Percentiles rank a stretch among this genome's conserved stretches.
These are phyloP conservation scores for Lecanicillium sp. DNA, from an alignment of 2,329 filamentous ascomycete genomes.

Conservation along the genomic window DNA sequence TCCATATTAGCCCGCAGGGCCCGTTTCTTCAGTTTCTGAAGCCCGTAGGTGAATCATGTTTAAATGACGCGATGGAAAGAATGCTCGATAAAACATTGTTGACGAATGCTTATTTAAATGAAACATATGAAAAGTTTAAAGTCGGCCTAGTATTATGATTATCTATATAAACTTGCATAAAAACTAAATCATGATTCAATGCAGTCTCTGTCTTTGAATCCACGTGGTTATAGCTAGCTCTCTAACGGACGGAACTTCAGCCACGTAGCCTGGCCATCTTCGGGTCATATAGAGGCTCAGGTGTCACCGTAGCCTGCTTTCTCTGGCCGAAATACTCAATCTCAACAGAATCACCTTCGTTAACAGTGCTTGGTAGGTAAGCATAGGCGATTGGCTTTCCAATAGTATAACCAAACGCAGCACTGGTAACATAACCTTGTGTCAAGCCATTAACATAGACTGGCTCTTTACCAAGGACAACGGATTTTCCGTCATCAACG, in stretches of 20 bases:
- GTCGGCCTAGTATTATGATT: no score
- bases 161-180: no score
- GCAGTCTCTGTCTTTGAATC: no score
- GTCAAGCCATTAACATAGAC: conserved; percentile 40
- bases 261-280: conserved; percentile 9
- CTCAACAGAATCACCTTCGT: conserved; percentile 42
- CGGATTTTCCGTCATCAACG: conserved; percentile 45
- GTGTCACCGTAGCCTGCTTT: conserved; percentile 43
- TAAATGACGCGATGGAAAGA: no score
- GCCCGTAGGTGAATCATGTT: no score
- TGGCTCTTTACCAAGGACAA: conserved; percentile 55
- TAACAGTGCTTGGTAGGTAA: conserved; percentile 40
- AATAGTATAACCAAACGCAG: conserved; percentile 52
- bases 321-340: conserved; percentile 53
- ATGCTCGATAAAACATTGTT: no score
- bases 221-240: no score
- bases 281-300: conserved; percentile 35
- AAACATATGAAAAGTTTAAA: no score
- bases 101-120: no score
- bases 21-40: no score
- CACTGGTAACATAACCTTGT: conserved; percentile 50
- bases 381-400: conserved; percentile 51
- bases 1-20: no score
- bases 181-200: no score
- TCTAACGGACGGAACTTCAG: not conserved